Evolutionary conservation across 2,329 filamentous ascomycete species (phyloP).

Genomic region (Fusarium sp.): DNA sequence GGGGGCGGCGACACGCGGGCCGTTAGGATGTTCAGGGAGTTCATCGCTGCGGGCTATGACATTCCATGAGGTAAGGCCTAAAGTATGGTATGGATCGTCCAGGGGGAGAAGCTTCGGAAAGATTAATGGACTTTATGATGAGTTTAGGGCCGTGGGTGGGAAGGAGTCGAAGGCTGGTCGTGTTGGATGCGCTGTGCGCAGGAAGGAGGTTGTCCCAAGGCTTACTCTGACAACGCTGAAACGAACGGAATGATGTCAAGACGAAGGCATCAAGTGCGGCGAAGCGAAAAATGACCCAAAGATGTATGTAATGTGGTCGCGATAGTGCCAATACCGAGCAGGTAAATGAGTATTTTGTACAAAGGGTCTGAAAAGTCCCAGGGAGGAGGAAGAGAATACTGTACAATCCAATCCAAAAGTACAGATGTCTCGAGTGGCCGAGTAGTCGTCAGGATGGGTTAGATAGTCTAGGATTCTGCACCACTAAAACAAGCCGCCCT

Average conservation of each 20-base stretch:
- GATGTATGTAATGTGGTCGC: conserved; percentile 14
- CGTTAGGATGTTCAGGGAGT: conserved; percentile 95
- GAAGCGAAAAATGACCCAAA: conserved; percentile 24
- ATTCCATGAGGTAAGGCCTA: conserved; percentile 64
- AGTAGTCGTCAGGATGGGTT: conserved; percentile 10
- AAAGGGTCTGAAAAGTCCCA: conserved; percentile 14
- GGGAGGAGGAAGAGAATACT: conserved; percentile 22
- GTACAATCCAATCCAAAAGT: conserved; percentile 33
- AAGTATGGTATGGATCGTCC: conserved; percentile 16
- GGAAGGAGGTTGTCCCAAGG: conserved; percentile 17
- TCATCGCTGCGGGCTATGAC: conserved; percentile 77
- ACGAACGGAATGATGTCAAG: conserved; percentile 44
- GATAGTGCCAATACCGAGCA: conserved; percentile 26
- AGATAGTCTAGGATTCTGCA: conserved; percentile 21
- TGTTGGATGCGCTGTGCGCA: conserved; percentile 40
- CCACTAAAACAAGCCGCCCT: conserved; percentile 22
- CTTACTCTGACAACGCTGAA: conserved; percentile 31
- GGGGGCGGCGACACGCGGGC: conserved; percentile 78
- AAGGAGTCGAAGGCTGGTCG: conserved; percentile 8
- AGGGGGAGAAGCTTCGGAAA: conserved; percentile 6
- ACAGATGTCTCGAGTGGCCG: conserved; percentile 33
- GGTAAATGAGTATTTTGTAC: conserved; percentile 21
- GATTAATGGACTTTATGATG: neutral
- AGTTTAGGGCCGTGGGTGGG: neutral
- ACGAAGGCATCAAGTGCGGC: conserved; percentile 38